Percentiles rank a stretch among this genome's conserved stretches.
These are phyloP conservation scores for Dioscorea cayenensis DNA, from an alignment of 116 monocot species.

Conservation along the genomic window DNA sequence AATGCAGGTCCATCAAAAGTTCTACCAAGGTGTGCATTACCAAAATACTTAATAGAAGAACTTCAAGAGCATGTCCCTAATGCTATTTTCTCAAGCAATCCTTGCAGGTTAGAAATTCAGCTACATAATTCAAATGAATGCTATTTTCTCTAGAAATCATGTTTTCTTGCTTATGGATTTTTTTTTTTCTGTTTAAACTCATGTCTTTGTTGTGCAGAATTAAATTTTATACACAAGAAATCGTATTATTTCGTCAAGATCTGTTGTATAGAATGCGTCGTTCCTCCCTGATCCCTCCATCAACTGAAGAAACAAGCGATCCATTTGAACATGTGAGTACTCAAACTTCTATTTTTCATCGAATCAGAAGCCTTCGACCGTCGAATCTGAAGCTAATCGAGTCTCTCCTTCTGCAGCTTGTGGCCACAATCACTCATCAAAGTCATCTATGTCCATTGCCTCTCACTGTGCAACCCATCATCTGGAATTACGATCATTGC, in stretches of 20 bases:
- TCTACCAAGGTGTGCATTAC: constrained; percentile 80
- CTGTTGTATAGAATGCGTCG: constrained; percentile 85
- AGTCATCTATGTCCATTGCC: constrained; percentile 97
- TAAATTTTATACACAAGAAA: constrained; percentile 94
- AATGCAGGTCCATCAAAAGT: constrained; percentile 77
- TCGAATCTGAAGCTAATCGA: background rate
- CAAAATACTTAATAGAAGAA: constrained; percentile 84
- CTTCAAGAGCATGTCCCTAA: constrained; percentile 68
- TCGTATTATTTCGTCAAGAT: constrained; percentile 92
- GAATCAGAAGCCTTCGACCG: background rate
- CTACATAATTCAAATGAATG: background rate
- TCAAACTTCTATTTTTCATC: background rate
- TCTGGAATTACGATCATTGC: constrained; percentile 99
- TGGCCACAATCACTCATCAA: constrained; percentile 97
- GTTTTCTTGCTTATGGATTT: background rate
- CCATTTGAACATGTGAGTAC: constrained; percentile 77
- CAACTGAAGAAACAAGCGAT: constrained; percentile 83
- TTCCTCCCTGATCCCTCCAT: constrained; percentile 76
- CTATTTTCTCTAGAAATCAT: background rate
- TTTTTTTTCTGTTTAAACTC: background rate
- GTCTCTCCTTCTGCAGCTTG: constrained; percentile 56
- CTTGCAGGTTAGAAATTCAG: constrained; percentile 67
- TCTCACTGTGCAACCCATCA: constrained; percentile 89
- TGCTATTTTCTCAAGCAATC: constrained; percentile 91
- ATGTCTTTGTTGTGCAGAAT: constrained; percentile 22